Evolutionary conservation across 139 green algal genomes (phyloP), one percentile per base, ranked within the genome.

Genomic region (Gonium pectorale): DNA sequence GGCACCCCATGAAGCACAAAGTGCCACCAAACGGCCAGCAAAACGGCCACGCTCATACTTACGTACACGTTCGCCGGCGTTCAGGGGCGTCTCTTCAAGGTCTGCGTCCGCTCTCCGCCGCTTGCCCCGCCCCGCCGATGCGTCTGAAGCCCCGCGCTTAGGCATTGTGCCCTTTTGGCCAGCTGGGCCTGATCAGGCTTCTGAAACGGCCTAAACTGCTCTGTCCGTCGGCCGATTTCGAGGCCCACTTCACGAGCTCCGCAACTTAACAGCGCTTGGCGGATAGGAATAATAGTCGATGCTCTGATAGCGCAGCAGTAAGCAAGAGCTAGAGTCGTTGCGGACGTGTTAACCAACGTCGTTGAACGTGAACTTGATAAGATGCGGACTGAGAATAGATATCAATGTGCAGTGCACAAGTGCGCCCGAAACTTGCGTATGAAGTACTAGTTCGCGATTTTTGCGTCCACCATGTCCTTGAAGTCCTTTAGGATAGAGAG

Each of bases 401-500:
- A 62, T 9, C 68, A 13, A 41, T 60, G 29, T 41, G 9, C 44
- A 41, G 5, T 38, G 27, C 46, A 37, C 29, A 62, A 9, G 56
- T 6, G 6, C 43, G 27, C 60, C 68, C 15, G n/a, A n/a, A n/a
- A n/a, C n/a, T n/a, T n/a, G n/a, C n/a, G n/a, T n/a, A n/a, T n/a
- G n/a, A n/a, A n/a, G n/a, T n/a, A n/a, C n/a, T n/a, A n/a, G n/a
- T 60, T 41, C 43, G 54, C 67, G 7, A 44, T 29, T n/a, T 77
- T 60, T 29, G 41, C 68, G 41, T 77, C 68, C 9, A 77, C 68
- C 43, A 77, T 7, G 15, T 41, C 43, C n/a, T 43, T 40, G 29
- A 77, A 77, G 22, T 77, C 68, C 68, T 62, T 44, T 6, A 77
- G 44, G 40, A 77, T 77, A 11, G 43, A 44, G 41, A 77, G 43